These are phyloP conservation scores for Pseudogymnoascus sp. DNA, from an alignment of 2,329 filamentous ascomycete genomes.

Conservation along the genomic window DNA sequence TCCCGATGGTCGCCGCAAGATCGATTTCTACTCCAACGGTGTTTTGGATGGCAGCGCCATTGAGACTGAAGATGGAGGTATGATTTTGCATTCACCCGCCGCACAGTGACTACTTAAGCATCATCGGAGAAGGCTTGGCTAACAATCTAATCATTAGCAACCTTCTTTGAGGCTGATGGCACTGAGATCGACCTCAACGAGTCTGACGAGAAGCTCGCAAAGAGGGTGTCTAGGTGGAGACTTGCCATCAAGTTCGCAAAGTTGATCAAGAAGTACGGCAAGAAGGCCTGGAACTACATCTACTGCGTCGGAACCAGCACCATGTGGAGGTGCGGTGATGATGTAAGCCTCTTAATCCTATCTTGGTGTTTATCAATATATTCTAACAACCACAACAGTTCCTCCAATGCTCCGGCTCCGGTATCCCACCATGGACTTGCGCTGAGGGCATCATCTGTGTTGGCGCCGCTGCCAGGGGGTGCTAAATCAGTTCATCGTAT, in stretches of 20 bases:
- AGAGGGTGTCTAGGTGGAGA: slow-evolving; percentile 1
- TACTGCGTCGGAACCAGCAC: background rate
- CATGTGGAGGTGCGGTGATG: background rate
- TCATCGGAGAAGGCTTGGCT: background rate
- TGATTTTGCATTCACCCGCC: background rate
- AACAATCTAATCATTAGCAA: background rate
- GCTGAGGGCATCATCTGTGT: background rate
- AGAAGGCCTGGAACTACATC: slow-evolving; percentile 2
- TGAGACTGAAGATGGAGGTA: slow-evolving; percentile 2
- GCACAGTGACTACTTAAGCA: background rate
- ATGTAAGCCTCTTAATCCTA: background rate
- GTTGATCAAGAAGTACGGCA: background rate
- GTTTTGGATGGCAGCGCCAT: background rate
- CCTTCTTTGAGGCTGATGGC: background rate
- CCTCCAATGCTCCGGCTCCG: background rate
- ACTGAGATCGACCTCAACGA: background rate
- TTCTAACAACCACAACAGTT: background rate
- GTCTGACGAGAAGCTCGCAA: background rate
- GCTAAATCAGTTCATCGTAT: background rate
- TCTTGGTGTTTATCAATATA: background rate
- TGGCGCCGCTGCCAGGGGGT: background rate
- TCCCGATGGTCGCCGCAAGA: background rate
- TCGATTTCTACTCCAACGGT: background rate
- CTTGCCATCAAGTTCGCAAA: background rate
- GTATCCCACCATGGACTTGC: background rate